Evolutionary conservation across 768 basidiomycete genomes (phyloP).

Genomic region (Mrakia hoshinonis): DNA sequence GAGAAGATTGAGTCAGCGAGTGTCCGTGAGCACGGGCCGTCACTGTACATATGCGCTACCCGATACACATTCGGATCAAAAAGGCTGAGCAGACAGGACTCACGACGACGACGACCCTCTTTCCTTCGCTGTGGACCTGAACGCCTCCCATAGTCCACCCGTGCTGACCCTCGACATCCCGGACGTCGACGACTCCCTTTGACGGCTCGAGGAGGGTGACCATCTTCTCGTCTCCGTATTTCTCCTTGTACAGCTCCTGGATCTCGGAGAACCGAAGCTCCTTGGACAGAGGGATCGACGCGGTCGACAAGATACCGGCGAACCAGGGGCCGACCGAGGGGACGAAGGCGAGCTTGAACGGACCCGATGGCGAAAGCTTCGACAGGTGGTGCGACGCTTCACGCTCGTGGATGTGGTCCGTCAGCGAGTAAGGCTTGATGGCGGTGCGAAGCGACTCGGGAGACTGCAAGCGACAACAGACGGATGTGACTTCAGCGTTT

Average conservation of each 20-base stretch:
- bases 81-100: conserved; percentile 37
- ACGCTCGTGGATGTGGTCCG: conserved; percentile 97
- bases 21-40: neutral
- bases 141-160: conserved; percentile 87
- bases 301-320: conserved; percentile 83
- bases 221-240: conserved; percentile 66
- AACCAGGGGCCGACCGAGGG: conserved; percentile 90
- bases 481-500: too few species aligned
- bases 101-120: conserved; percentile 88
- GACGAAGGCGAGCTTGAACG: conserved; percentile 65
- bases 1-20: neutral
- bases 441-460: conserved; percentile 66
- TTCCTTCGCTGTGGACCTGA: conserved; percentile 80
- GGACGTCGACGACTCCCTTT: conserved; percentile 62
- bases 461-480: conserved; percentile 36
- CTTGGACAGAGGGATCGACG: conserved; percentile 67
- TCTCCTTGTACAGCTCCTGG: conserved; percentile 60
- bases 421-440: conserved; percentile 76
- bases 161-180: conserved; percentile 70
- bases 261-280: conserved; percentile 65
- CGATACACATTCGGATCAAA: too few species aligned
- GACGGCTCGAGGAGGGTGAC: conserved; percentile 48
- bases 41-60: too few species aligned
- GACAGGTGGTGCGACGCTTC: conserved; percentile 82
- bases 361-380: conserved; percentile 41